These are phyloP conservation scores for Taxawa tesnikishii DNA, from an alignment of 2,329 filamentous ascomycete species.

Conservation along the genomic window DNA sequence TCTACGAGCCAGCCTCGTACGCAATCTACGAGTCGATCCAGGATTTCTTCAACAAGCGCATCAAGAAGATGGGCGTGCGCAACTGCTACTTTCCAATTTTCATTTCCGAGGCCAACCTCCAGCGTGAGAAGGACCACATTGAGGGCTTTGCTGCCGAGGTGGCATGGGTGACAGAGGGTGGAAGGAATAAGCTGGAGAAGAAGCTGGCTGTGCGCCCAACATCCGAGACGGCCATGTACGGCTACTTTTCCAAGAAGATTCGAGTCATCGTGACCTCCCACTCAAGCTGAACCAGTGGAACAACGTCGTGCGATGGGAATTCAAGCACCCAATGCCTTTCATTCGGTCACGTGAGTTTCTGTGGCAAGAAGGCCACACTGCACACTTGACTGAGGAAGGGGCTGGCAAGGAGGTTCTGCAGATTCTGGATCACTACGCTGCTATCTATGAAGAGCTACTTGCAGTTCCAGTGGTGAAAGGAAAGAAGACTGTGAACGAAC, in stretches of 20 bases:
- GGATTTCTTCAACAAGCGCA: slow-evolving; percentile 48
- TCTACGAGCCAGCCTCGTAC: slow-evolving; percentile 62
- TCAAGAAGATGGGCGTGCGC: slow-evolving; percentile 84
- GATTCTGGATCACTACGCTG: slow-evolving; percentile 87
- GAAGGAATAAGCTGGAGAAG: slow-evolving; percentile 84
- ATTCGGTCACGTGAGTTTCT: slow-evolving; percentile 88
- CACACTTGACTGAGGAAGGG: slow-evolving; percentile 71
- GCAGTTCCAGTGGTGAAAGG: slow-evolving; percentile 92
- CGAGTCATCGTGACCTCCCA: slow-evolving; percentile 86
- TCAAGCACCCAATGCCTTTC: slow-evolving; percentile 80
- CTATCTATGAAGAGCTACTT: slow-evolving; percentile 84
- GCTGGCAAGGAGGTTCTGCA: slow-evolving; percentile 79
- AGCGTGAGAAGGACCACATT: slow-evolving; percentile 85
- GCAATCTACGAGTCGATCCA: slow-evolving; percentile 58
- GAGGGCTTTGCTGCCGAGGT: slow-evolving; percentile 96
- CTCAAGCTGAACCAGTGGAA: slow-evolving; percentile 97
- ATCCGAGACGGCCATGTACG: slow-evolving; percentile 78
- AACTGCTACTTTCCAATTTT: slow-evolving; percentile 97
- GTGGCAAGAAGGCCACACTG: slow-evolving; percentile 95
- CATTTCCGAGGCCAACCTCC: slow-evolving; percentile 77
- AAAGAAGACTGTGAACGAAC: slow-evolving; percentile 92
- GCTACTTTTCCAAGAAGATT: slow-evolving; percentile 95
- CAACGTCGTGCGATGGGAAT: slow-evolving; percentile 90
- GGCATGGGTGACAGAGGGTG: slow-evolving; percentile 81
- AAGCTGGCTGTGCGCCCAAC: slow-evolving; percentile 58